Base-by-base conservation (phyloP, 306 rosid species). In the Crotalaria pallida region DNA sequence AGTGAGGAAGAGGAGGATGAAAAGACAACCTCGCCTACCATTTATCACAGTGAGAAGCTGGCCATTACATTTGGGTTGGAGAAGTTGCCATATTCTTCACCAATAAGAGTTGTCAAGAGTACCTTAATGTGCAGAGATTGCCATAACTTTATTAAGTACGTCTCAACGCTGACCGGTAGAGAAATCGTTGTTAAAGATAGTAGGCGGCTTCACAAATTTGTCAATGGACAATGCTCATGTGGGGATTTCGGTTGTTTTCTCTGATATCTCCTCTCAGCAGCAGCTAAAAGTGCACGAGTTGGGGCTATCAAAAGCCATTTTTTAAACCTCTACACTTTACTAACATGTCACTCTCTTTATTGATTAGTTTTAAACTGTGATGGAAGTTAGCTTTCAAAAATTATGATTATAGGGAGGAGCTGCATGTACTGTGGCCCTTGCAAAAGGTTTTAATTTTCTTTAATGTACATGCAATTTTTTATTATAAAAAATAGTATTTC, bases 101-200 rank as follows among this genome's bases (percentile, higher is more conserved):
- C 88, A 18, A 40, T 94, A 43, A 83, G 89, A 74, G 83, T 94
- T 60, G 81, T 76, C 67, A 94, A 94, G 83, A 88, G 79, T 71
- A 77, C 87, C 68, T 67, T 73, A 57, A 90, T 94, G 90, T 85
- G 90, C 81, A 85, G 84, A 72, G 98, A 88, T 79, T 76, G 96
- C 76, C 98, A 94, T 74, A 81, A 71, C 41, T 94, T 90, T 83
- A 51, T 84, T 12, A 85, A 85, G 84, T 76, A 66, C 12, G 51
- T 84, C 51, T 88, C 96, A 9, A 44, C 72, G 73, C 49, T 85
- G 73, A 84, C 81, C 22, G 82, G 69, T 60, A 84, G 96, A 79
- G 95, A 94, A 80, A 85, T 94, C 61, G 58, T 85, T 63, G 58
- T 94, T 58, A 81, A 90, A 83, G 97, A 94, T 75, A 84, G 86